These are phyloP conservation scores for Musa balbisiana DNA, from an alignment of 202 grass and related monocot genomes.

Conservation along the genomic window DNA sequence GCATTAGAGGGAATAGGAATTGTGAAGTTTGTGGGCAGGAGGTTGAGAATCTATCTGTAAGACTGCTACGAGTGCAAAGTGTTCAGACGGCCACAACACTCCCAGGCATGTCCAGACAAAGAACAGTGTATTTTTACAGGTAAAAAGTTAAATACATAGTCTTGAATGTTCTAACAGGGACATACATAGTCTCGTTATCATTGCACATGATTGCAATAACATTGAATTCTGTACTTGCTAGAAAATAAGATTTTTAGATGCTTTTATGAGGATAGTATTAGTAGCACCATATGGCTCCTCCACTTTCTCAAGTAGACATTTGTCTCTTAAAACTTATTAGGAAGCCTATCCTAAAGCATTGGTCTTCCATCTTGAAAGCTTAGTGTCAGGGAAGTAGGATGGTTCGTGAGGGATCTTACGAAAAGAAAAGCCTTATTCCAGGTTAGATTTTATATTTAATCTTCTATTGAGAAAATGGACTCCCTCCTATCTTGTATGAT, in stretches of 20 bases:
- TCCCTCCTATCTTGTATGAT: too few relatives aligned
- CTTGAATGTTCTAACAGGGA: too few relatives aligned
- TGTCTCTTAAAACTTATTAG: neutral
- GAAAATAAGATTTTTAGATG: too few relatives aligned
- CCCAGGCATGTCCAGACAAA: neutral
- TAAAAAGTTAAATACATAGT: neutral
- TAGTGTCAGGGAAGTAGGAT: too few relatives aligned
- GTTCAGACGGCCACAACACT: neutral
- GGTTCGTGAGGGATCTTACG: too few relatives aligned
- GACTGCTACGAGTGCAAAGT: constrained; percentile 57
- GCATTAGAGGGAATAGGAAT: constrained; percentile 57
- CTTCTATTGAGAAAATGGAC: too few relatives aligned
- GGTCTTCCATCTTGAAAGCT: neutral
- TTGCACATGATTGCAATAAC: neutral
- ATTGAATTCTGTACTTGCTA: neutral
- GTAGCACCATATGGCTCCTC: too few relatives aligned
- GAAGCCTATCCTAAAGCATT: neutral
- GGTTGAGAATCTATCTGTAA: constrained; percentile 80
- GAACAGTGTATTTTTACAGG: constrained; percentile 36
- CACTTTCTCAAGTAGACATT: neutral
- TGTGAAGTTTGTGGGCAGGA: constrained; percentile 90
- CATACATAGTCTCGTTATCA: too few relatives aligned
- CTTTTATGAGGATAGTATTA: too few relatives aligned
- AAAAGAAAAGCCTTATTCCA: too few relatives aligned
- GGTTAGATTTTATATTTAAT: too few relatives aligned